phyloP scores from a whole-genome alignment of 768 basidiomycete species.

The Boletales sp. region DNA sequence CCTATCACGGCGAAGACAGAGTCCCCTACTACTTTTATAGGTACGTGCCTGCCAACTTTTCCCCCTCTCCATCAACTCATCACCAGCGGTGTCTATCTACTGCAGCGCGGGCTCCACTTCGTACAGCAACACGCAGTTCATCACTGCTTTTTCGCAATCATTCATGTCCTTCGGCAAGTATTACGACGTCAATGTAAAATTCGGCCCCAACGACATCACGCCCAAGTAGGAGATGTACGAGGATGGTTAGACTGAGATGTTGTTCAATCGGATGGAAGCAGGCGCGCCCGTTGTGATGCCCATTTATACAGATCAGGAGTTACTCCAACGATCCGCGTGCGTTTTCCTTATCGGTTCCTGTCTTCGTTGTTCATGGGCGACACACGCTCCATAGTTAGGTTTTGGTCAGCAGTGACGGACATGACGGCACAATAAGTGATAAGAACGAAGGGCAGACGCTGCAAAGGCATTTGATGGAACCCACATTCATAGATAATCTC shows the following conservation, averaged over 20 bases:
- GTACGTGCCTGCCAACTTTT: too few species aligned
- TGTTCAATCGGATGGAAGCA: conserved; percentile 10
- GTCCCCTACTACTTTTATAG: conserved; percentile 39
- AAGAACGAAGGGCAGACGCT: too few species aligned
- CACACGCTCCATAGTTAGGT: too few species aligned
- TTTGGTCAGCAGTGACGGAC: too few species aligned
- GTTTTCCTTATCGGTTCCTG: too few species aligned
- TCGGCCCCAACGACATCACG: conserved; percentile 14
- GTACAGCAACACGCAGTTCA: conserved; percentile 27
- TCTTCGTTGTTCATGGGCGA: too few species aligned
- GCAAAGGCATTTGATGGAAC: too few species aligned
- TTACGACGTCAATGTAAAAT: conserved; percentile 20
- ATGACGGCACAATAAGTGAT: too few species aligned
- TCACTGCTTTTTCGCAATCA: conserved; percentile 23
- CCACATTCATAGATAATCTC: too few species aligned
- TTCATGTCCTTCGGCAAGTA: conserved; percentile 23
- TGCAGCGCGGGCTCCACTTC: conserved; percentile 8
- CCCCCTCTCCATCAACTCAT: too few species aligned
- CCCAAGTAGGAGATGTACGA: conserved; percentile 9
- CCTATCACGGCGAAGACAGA: conserved; percentile 31
- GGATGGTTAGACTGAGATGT: conserved; percentile 10
- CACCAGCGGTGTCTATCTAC: too few species aligned
- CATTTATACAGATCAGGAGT: background rate
- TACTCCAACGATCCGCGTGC: conserved; percentile 11
- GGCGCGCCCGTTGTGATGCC: conserved; percentile 1